A percentile compares a stretch with the other conserved stretches of the same genome.
phyloP scores from a whole-genome alignment of 192 early-diverging fungal species.

The Chytriomyces sp. region DNA sequence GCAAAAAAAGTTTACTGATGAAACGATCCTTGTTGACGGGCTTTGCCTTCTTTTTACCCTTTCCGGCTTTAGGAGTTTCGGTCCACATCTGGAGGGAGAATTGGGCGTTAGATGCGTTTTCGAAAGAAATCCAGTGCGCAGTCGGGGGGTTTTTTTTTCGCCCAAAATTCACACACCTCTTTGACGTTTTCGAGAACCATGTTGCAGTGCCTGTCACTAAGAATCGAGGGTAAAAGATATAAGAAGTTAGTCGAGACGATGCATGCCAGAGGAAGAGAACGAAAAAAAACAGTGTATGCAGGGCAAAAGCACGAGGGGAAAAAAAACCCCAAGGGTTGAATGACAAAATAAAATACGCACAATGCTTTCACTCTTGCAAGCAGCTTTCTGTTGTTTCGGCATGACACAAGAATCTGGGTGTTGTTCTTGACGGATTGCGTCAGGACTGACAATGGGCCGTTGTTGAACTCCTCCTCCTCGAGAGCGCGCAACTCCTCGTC shows the following conservation, averaged over 20 bases:
- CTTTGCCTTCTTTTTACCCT: constrained; percentile 92
- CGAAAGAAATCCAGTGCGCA: constrained; percentile 4
- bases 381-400: constrained; percentile 97
- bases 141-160: background rate
- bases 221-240: background rate
- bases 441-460: constrained; percentile 95
- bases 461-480: constrained; percentile 95
- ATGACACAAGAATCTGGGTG: constrained; percentile 94
- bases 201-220: constrained; percentile 95
- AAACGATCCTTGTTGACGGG: constrained; percentile 98
- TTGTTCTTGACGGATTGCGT: constrained; percentile 89
- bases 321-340: background rate
- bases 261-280: no score
- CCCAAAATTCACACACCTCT: constrained; percentile 61
- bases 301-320: constrained; percentile 3
- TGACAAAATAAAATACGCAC: constrained; percentile 33
- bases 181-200: constrained; percentile 99
- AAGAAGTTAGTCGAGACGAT: no score
- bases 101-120: background rate
- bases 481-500: constrained; percentile 88
- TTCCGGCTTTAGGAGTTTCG: constrained; percentile 86
- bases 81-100: constrained; percentile 83
- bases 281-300: background rate
- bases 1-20: constrained; percentile 97
- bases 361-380: constrained; percentile 98